phyloP scores from a whole-genome alignment of 2,329 filamentous ascomycete genomes.

The Ceratocystis ficicola region DNA sequence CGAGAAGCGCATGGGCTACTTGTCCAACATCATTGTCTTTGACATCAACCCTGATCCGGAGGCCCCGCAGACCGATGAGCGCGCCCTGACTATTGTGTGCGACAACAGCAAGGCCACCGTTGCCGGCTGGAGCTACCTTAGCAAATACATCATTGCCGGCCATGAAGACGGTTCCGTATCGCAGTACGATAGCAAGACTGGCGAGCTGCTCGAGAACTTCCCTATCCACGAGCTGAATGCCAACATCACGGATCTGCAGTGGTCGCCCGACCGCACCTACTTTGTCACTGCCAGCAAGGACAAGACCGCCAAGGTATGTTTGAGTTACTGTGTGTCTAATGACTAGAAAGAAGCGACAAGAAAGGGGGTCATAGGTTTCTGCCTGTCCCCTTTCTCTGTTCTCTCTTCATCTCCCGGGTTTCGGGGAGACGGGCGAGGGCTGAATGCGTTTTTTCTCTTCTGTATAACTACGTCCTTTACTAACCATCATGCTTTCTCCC shows the following conservation, averaged over 20 bases:
- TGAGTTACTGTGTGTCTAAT: neutral
- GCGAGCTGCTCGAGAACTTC: conserved; percentile 68
- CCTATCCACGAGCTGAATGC: conserved; percentile 71
- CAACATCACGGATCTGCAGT: conserved; percentile 86
- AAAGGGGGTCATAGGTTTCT: no score
- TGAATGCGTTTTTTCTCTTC: neutral
- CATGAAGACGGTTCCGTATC: conserved; percentile 94
- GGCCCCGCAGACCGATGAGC: conserved; percentile 75
- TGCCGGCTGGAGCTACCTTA: conserved; percentile 88
- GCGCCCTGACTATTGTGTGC: conserved; percentile 74
- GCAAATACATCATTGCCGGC: conserved; percentile 91
- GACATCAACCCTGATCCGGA: conserved; percentile 76
- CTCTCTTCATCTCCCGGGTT: no score
- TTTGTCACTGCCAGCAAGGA: conserved; percentile 98
- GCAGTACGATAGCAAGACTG: conserved; percentile 82
- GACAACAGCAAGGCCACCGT: conserved; percentile 95
- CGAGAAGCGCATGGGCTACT: conserved; percentile 94
- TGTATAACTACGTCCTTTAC: neutral
- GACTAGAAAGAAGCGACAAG: no score
- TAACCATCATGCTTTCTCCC: neutral
- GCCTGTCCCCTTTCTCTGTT: no score
- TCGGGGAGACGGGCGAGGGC: neutral
- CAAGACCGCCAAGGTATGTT: conserved; percentile 74
- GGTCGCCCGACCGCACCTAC: conserved; percentile 85
- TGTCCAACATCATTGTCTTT: conserved; percentile 86